Conservation (phyloP, 1,139 yeast genomes). For the Lodderomyces oxycetoniae region DNA sequence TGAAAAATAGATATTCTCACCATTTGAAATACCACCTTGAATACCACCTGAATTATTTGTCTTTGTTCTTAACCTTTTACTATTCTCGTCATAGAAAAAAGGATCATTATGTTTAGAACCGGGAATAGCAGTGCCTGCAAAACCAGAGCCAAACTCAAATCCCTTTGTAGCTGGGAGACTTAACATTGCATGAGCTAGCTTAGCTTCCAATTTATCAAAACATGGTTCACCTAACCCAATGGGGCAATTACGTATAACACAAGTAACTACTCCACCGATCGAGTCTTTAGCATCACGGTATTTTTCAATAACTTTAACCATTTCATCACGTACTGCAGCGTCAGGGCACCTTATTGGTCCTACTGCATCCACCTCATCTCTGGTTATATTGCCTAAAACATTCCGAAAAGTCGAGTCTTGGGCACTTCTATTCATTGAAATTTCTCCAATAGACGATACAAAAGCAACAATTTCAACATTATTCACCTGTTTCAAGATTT, state of each 20-base stretch:
- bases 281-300: conserved; percentile 87
- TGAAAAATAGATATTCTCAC: conserved; percentile 89
- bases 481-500: conserved; percentile 69
- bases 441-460: conserved; percentile 83
- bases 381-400: conserved; percentile 67
- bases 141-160: conserved; percentile 95
- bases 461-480: conserved; percentile 94
- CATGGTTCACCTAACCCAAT: conserved; percentile 96
- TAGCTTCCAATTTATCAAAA: conserved; percentile 92
- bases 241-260: conserved; percentile 92
- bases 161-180: conserved; percentile 98
- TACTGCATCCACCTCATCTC: conserved; percentile 80
- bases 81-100: conserved; percentile 54
- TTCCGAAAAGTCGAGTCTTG: conserved; percentile 59
- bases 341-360: conserved; percentile 97
- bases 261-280: conserved; percentile 96
- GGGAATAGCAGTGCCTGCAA: conserved; percentile 80
- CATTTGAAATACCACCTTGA: conserved; percentile 97
- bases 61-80: conserved; percentile 65
- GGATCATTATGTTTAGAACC: conserved; percentile 95
- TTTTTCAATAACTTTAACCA: conserved; percentile 84
- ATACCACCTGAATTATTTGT: conserved; percentile 96
- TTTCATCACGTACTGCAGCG: conserved; percentile 59
- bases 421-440: conserved; percentile 72
- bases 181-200: conserved; percentile 94